Evolutionary conservation across 1,284 basidiomycete species (phyloP).

Genomic region (Volvariella volvacea): DNA sequence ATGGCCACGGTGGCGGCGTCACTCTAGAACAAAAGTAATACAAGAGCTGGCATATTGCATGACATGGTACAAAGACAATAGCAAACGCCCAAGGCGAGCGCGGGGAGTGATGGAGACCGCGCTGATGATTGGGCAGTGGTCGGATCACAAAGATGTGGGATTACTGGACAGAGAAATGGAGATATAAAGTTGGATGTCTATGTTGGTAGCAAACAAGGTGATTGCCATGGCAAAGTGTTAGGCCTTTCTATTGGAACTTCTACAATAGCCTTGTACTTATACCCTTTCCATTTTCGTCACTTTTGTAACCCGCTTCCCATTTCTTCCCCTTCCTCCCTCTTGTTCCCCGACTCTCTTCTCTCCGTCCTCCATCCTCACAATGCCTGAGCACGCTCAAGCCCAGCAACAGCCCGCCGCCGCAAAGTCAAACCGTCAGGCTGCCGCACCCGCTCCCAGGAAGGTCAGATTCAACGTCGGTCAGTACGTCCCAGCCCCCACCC

Average conservation of each 20-base stretch:
- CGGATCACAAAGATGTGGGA: too few relatives aligned
- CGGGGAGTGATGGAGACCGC: too few relatives aligned
- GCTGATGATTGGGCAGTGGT: too few relatives aligned
- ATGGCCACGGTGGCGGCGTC: too few relatives aligned
- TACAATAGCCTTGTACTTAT: not conserved
- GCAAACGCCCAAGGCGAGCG: too few relatives aligned
- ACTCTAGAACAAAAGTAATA: too few relatives aligned
- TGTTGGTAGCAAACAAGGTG: not conserved
- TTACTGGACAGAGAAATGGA: too few relatives aligned
- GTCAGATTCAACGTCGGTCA: conserved; percentile 89
- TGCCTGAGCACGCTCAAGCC: conserved; percentile 18
- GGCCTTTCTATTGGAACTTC: not conserved
- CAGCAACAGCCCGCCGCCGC: conserved; percentile 33
- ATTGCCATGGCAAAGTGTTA: conserved; percentile 1
- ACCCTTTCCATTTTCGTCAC: not conserved
- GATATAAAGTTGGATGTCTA: too few relatives aligned
- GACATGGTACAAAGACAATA: too few relatives aligned
- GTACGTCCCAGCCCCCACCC: conserved; percentile 22
- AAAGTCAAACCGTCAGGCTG: conserved; percentile 53
- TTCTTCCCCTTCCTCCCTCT: conserved; percentile 8
- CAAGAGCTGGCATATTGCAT: too few relatives aligned
- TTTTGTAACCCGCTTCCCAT: conserved; percentile 5
- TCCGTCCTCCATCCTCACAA: conserved; percentile 7
- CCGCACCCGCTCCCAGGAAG: conserved; percentile 72
- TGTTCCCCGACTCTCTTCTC: conserved; percentile 12